phyloP scores from a whole-genome alignment of 202 grass and related monocot genomes.

The Saccharum hybrid region DNA sequence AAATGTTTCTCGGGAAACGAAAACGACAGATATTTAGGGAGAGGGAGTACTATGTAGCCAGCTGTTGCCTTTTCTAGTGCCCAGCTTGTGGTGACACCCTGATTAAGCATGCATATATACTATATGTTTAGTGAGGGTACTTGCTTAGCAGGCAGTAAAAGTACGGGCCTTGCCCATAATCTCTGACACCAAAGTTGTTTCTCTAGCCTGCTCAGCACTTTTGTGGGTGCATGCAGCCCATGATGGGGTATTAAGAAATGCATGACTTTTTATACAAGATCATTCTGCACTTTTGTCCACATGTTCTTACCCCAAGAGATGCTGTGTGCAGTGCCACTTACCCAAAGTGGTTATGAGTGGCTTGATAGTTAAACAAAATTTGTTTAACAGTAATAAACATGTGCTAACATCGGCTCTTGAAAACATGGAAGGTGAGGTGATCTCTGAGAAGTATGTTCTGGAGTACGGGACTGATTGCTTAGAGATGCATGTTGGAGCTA shows the following conservation, averaged over 20 bases:
- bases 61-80: background rate
- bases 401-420: slow-evolving; percentile 32
- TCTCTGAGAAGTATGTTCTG: slow-evolving; percentile 77
- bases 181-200: slow-evolving; percentile 3
- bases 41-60: background rate
- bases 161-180: slow-evolving; percentile 18
- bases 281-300: no score
- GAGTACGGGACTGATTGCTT: slow-evolving; percentile 90
- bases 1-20: no score
- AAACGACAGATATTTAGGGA: no score
- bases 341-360: no score
- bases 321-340: background rate
- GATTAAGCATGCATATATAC: background rate
- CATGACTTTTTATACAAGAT: no score
- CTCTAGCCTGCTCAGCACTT: background rate
- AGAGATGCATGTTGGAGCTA: slow-evolving; percentile 94
- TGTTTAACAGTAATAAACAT: no score
- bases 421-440: slow-evolving; percentile 69
- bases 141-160: slow-evolving; percentile 1
- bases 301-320: no score
- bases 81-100: background rate
- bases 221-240: no score
- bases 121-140: slow-evolving; percentile 4
- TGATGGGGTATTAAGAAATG: no score
- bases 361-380: no score